Conservation (phyloP, 106 monocot species). For the Dioscorea alata region DNA sequence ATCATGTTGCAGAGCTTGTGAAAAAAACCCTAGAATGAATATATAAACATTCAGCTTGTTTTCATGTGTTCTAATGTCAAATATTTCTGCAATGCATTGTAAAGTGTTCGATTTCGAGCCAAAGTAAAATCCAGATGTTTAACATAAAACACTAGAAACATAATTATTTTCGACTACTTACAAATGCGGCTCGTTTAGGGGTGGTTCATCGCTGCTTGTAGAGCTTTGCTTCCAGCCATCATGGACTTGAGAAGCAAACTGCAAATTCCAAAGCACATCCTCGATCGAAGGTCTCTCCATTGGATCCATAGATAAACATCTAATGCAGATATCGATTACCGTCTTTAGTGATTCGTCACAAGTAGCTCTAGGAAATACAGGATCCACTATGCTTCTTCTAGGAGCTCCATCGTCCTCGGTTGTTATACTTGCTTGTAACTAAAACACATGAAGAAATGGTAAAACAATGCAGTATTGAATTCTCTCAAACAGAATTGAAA, state of each 20-base stretch:
- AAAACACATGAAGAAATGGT: background rate
- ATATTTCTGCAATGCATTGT: too few species aligned
- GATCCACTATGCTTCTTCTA: conserved; percentile 53
- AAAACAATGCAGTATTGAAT: background rate
- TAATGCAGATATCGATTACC: conserved; percentile 70
- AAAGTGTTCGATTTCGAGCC: too few species aligned
- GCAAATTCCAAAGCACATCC: conserved; percentile 98
- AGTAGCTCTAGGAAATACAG: conserved; percentile 29
- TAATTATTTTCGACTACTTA: too few species aligned
- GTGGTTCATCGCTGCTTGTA: conserved; percentile 62
- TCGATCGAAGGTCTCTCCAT: conserved; percentile 71
- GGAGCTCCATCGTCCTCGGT: conserved; percentile 35
- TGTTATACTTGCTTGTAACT: conserved; percentile 57
- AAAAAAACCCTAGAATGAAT: too few species aligned
- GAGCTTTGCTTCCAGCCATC: conserved; percentile 70
- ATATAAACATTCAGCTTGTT: too few species aligned
- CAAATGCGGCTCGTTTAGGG: background rate
- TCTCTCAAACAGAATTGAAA: background rate
- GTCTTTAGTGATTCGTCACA: conserved; percentile 76
- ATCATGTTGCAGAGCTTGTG: too few species aligned
- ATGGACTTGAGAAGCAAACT: conserved; percentile 93
- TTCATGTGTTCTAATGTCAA: too few species aligned
- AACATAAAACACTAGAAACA: too few species aligned
- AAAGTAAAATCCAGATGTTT: too few species aligned
- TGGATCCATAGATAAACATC: conserved; percentile 71